A percentile compares a stretch with the other conserved stretches of the same genome.
Evolutionary conservation across 768 basidiomycete species (phyloP).

Genomic region (Termitomyces sp.): DNA sequence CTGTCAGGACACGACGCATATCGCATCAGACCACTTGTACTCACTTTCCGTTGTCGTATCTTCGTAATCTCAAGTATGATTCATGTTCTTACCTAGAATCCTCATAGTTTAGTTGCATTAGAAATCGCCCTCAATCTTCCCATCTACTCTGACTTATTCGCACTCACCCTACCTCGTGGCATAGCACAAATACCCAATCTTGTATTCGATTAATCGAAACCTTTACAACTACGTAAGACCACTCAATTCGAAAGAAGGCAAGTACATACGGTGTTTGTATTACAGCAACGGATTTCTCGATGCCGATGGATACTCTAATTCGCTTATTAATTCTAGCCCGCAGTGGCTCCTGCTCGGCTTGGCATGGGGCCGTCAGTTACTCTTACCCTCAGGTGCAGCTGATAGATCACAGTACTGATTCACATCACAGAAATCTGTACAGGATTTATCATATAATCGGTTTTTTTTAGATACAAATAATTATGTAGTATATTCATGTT

Average conservation of each 20-base stretch:
- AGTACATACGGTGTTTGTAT: no score
- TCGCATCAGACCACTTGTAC: background rate
- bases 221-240: background rate
- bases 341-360: no score
- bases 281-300: no score
- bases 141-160: background rate
- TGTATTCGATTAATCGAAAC: slow-evolving; percentile 5
- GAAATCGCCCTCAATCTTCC: background rate
- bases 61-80: background rate
- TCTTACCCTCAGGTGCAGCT: background rate
- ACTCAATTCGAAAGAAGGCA: background rate
- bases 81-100: slow-evolving; percentile 2
- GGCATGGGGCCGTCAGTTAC: no score
- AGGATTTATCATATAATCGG: no score
- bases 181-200: slow-evolving; percentile 3
- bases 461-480: background rate
- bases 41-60: background rate
- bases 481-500: background rate
- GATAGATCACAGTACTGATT: no score
- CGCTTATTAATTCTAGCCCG: no score
- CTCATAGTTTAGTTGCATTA: slow-evolving; percentile 8
- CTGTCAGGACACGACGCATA: background rate
- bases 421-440: no score
- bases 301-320: no score
- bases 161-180: background rate